phyloP scores from a whole-genome alignment of 2,329 filamentous ascomycete species.

The Xylogone sp. region DNA sequence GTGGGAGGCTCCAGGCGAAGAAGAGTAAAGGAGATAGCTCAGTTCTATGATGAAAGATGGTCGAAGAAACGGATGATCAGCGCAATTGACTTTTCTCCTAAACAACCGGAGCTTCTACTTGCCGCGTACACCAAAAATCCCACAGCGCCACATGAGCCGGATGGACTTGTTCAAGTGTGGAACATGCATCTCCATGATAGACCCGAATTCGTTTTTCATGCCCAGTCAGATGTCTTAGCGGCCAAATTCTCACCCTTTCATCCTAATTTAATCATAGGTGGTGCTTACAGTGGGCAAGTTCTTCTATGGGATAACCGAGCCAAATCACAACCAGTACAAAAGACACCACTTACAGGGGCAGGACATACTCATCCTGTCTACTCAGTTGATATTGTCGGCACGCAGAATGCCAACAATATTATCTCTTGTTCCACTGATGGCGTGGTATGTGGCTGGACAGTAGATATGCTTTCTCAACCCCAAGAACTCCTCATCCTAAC shows the following conservation, averaged over 20 bases:
- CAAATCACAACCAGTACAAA: conserved; percentile 85
- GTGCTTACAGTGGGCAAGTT: conserved; percentile 94
- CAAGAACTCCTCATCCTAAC: conserved; percentile 90
- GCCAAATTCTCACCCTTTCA: conserved; percentile 99
- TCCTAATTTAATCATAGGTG: conserved; percentile 91
- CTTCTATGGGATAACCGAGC: conserved; percentile 95
- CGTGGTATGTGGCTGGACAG: conserved; percentile 93
- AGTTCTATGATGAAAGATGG: conserved; percentile 94
- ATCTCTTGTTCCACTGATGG: conserved; percentile 96
- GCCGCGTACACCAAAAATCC: conserved; percentile 98
- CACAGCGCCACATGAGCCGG: conserved; percentile 87
- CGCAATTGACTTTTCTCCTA: conserved; percentile 90
- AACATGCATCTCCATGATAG: conserved; percentile 92
- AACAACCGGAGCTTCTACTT: conserved; percentile 88
- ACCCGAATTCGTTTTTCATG: conserved; percentile 94
- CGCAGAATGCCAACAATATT: conserved; percentile 98
- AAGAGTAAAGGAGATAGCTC: conserved; percentile 79
- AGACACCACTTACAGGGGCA: conserved; percentile 90
- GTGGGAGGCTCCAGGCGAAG: conserved; percentile 64
- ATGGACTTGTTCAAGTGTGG: conserved; percentile 94
- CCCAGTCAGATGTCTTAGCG: conserved; percentile 90
- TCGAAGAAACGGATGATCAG: conserved; percentile 98
- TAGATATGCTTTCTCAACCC: conserved; percentile 95
- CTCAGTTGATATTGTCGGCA: conserved; percentile 91
- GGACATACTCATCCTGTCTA: conserved; percentile 97